Base-by-base conservation (phyloP, 441 rosid species). In the Gossypium gossypioides region DNA sequence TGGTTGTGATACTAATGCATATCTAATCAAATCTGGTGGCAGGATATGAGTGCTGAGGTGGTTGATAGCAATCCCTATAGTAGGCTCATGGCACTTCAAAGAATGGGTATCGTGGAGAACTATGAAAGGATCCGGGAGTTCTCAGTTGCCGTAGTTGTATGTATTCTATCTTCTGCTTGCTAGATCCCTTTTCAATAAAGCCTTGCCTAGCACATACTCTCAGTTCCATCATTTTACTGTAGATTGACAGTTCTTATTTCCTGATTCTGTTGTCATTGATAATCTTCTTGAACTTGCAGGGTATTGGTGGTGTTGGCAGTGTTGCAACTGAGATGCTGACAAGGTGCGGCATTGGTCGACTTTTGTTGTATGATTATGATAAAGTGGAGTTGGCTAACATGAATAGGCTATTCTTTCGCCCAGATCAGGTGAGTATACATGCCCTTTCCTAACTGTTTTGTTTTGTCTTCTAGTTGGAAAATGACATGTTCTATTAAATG, bases 301-400 rank as follows among this genome's bases (percentile, higher is more conserved):
- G 97, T 37, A 80, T 94, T 77, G 99, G 99, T 77, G 99, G 99
- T 59, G 97, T 92, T 69, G 99, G 99, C 62, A 90, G 99, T 83
- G 99, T 94, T 79, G 97, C 97, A 2, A 97, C 99, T 80, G 99
- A 94, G 83, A 94, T 94, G 99, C 82, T 94, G 78, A 94, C 97
- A 37, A 83, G 99, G 81, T 94, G 99, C 83, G 99, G 99, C 74
- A 86, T 92, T 40, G 99, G 99, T 72, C 95, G 97, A 60, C 93
- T 95, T 75, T 81, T 95, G 84, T 81, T 95, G 85, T 95, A 95
- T 78, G 99, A 95, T 77, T 91, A 95, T 84, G 99, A 92, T 81
- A 86, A 85, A 67, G 97, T 95, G 72, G 97, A 95, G 82, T 82
- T 92, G 76, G 99, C 97, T 77, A 95, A 95, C 90, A 92, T 95